Evolutionary conservation across 1,139 yeast species (phyloP), one percentile per base, ranked within the genome.

Genomic region (Ashbya aceris): DNA sequence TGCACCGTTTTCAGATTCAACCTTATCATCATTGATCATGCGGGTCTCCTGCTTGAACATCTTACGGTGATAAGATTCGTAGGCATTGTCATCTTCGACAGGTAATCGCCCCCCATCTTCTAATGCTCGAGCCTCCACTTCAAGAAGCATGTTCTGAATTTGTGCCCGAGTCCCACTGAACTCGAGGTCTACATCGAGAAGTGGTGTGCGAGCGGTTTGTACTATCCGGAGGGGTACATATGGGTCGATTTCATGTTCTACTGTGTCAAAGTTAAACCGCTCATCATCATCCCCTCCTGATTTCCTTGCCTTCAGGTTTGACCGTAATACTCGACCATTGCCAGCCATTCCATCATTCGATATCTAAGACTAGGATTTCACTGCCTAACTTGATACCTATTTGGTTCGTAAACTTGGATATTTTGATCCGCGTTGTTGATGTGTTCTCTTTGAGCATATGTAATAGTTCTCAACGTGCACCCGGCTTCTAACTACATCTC

Each of bases 11-110:
- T 68, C 55, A 74, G 67, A 47, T 66, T 71, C 52, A 70, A 81
- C 69, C 5, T 76, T 60, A 52, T 83, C 94, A 17, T 71, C 67
- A 46, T 73, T 73, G 30, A 75, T 69, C 75, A 80, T 76, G 33
- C 75, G 69, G 42, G 71, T 71, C 55, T 83, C 94, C 45, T 79
- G 82, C 42, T 77, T 75, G 47, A 73, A 75, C 83, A 81, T 79
- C 36, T 72, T 67, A 36, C 71, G 68, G 56, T 82, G 89, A 52
- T 77, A 79, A 0, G 65, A 52, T 2, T 56, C 56, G 52, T 70
- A 83, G 1, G 64, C 36, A 0, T 61, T 63, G 45, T 78, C 83
- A 0, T 60, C 50, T 7, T 45, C 45, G 7, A 11, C 6, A 10
- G 4, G 35, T 29, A 6, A 29, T 10, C 20, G 23, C 23, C 23